Base-by-base conservation (phyloP, 768 basidiomycete genomes). In the Mycena galopus region DNA sequence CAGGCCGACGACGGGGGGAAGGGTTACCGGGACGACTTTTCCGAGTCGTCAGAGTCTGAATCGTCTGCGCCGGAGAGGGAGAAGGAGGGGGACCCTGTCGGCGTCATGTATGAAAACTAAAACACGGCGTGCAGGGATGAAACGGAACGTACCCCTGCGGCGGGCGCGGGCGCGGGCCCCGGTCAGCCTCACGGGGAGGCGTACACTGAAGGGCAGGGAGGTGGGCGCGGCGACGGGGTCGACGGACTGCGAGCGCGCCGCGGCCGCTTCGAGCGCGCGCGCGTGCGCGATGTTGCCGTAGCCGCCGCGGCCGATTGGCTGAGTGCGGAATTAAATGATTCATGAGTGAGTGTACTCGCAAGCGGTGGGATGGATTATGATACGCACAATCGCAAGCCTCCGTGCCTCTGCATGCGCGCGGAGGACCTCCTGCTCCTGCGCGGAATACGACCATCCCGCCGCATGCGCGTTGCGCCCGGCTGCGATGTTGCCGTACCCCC, bases 401-500 rank as follows among this genome's bases (percentile, higher is more conserved):
- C 71, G 53, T 39, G 71, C 65, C 47, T 72, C 47, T 2, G 71
- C 71, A 27, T 67, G 71, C 47, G 59, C 65, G 37, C 65, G 65
- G 42, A 72, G 65, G 56, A 72, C 56, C 65, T 72, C 71, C 71
- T 67, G 71, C 27, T 72, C 71, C 29, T 63, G 71, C n/a, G 47
- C n/a, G 59, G 71, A 67, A 21, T 72, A 72, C 32, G 71, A 33
- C 71, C 71, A 66, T 29, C 27, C 79, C 81, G 77, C n/a, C n/a
- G n/a, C n/a, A n/a, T n/a, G n/a, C n/a, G n/a, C n/a, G 77, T 64
- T 56, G 77, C 79, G 50, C 78, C 78, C 74, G 79, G 80, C 23
- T 7, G 67, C 60, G 23, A 69, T 73, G 62, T 73, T 73, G 3
- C 72, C 72, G 58, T 68, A 68, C 25, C 72, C 72, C 23, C 72